Percentiles rank a stretch among this genome's conserved stretches.
These are phyloP conservation scores for Malassezia globosa DNA, from an alignment of 1,284 basidiomycete genomes.

Conservation along the genomic window DNA sequence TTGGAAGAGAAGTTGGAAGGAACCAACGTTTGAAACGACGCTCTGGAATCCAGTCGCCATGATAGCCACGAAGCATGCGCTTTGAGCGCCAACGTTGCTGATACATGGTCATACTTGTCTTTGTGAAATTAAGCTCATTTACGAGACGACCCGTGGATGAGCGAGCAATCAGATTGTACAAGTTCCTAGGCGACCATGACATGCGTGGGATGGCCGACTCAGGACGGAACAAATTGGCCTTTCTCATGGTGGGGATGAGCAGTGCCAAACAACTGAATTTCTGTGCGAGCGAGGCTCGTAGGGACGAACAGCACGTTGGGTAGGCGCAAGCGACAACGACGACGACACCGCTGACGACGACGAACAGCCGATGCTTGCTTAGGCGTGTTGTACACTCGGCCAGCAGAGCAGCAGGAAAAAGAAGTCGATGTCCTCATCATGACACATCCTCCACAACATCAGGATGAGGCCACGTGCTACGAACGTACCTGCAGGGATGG, in stretches of 20 bases:
- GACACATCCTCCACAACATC: neutral
- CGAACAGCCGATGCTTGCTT: no score
- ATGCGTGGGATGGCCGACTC: conserved; percentile 40
- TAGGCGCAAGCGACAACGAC: neutral
- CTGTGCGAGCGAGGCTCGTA: no score
- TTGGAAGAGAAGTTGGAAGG: conserved; percentile 72
- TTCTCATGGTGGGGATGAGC: no score
- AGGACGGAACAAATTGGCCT: conserved; percentile 35
- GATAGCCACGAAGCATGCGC: conserved; percentile 80
- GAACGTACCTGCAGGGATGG: conserved; percentile 8
- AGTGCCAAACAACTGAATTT: no score
- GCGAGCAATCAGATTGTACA: conserved; percentile 61
- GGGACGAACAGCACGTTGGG: neutral
- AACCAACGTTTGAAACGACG: conserved; percentile 92
- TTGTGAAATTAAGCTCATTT: conserved; percentile 55
- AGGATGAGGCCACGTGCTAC: conserved; percentile 10
- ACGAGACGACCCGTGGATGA: conserved; percentile 38
- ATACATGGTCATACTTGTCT: conserved; percentile 61
- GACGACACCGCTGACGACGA: neutral
- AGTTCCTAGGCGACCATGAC: conserved; percentile 62
- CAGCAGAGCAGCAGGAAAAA: no score
- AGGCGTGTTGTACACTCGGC: no score
- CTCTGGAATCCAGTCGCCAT: conserved; percentile 88
- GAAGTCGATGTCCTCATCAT: conserved; percentile 3
- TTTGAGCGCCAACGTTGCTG: conserved; percentile 87